Base-by-base conservation (phyloP, 805 yeast species). In the Starmerella bombi region DNA sequence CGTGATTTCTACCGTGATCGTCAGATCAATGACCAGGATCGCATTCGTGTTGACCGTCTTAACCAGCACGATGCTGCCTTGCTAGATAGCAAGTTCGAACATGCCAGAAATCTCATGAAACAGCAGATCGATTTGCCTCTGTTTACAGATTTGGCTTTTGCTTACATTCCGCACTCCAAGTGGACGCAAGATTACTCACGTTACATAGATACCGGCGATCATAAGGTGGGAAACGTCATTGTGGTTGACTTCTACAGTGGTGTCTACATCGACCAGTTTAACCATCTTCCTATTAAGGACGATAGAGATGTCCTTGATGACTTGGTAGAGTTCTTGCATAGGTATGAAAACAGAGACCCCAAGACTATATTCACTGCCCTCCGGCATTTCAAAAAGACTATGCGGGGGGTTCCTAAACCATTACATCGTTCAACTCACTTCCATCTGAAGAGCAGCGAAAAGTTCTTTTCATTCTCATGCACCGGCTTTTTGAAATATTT, bases 201-300 rank as follows among this genome's bases (percentile, higher is more conserved):
- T 15, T 36, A 41, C 34, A 3, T 50, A 5, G 46, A 43, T 19
- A 32, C 34, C 2, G 15, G 41, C 2, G 33, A 25, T 14, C 45
- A 42, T 34, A 17, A 38, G 16, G 42, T 30, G 8, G 51, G 56
- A 8, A 40, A 43, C 22, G 34, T 52, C 5, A 27, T 50, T 9
- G 37, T 49, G 10, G 25, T 43, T 9, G 52, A 51, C 34, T 48
- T 50, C 40, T 47, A 41, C 38, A 34, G 41, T 17, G 47, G 46
- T 28, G 20, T 32, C 16, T 51, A 51, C 32, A 39, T 48, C 3
- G 50, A 45, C 25, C 40, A 36, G 18, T 36, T 47, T 38, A 40
- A 45, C 34, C 21, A 33, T 33, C 25, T 38, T 21, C 38, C 45
- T 8, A 42, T 43, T 21, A 32, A 38, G 25, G 43, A 37, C 10